Evolutionary conservation across 352 stramenopile species (phyloP).

Genomic region (Plasmopara viticola): DNA sequence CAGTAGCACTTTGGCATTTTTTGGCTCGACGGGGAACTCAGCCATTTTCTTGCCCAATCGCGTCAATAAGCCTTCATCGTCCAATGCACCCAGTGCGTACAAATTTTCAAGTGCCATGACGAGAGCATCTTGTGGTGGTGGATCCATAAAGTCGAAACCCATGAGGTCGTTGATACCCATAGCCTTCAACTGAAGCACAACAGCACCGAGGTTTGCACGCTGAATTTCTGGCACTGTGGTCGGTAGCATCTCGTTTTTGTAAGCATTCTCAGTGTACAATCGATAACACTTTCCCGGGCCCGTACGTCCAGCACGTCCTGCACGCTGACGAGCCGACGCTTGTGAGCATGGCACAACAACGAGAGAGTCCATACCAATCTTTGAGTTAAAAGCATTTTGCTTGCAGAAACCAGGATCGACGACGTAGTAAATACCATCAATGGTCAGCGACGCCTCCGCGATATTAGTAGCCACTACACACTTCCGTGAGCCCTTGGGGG

Average conservation of each 20-base stretch:
- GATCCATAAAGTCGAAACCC: constrained; percentile 99
- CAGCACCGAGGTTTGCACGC: constrained; percentile 96
- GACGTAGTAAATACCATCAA: constrained; percentile 97
- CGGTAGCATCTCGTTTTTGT: constrained; percentile 96
- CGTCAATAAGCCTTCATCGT: constrained; percentile 93
- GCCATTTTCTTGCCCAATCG: constrained; percentile 98
- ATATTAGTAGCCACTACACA: constrained; percentile 99
- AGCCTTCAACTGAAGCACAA: constrained; percentile 98
- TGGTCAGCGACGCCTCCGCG: constrained; percentile 98
- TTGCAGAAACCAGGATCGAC: constrained; percentile 94
- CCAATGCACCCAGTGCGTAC: constrained; percentile 95
- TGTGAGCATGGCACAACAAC: constrained; percentile 98
- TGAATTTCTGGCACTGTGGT: constrained; percentile 99
- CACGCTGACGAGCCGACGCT: constrained; percentile 95
- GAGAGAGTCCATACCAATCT: constrained; percentile 99
- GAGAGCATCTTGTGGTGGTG: constrained; percentile 94
- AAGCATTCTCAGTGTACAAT: constrained; percentile 98
- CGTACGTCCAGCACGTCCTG: constrained; percentile 96
- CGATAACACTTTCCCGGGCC: constrained; percentile 99
- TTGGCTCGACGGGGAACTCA: constrained; percentile 98
- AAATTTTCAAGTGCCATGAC: constrained; percentile 97
- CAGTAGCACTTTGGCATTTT: constrained; percentile 98
- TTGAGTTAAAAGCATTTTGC: no score
- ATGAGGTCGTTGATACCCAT: constrained; percentile 99
- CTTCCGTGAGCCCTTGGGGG: constrained; percentile 93